These are phyloP conservation scores for Plectosphaerella plurivora DNA, from an alignment of 2,329 filamentous ascomycete species.

Conservation along the genomic window DNA sequence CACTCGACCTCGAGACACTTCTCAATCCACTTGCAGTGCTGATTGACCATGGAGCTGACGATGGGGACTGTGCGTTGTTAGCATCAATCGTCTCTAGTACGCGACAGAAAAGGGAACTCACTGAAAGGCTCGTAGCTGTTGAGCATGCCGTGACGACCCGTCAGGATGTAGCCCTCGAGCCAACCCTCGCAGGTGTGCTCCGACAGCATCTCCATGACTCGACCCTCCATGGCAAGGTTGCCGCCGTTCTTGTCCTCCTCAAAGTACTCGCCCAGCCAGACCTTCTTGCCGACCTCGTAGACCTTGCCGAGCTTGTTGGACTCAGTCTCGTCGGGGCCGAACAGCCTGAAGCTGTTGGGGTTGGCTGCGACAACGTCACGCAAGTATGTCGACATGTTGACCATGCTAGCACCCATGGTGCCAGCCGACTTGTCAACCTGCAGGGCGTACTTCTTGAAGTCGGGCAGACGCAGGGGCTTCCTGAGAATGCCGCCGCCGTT, in stretches of 20 bases:
- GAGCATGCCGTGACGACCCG: slow-evolving; percentile 69
- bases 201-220: slow-evolving; percentile 81
- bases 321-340: slow-evolving; percentile 77
- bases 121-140: slow-evolving; percentile 80
- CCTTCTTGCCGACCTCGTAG: slow-evolving; percentile 72
- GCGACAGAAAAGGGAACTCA: not conserved
- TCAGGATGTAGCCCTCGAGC: slow-evolving; percentile 75
- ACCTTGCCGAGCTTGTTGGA: slow-evolving; percentile 73
- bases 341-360: slow-evolving; percentile 65
- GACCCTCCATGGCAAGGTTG: slow-evolving; percentile 62
- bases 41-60: slow-evolving; percentile 79
- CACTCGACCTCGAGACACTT: slow-evolving; percentile 77
- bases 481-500: slow-evolving; percentile 68
- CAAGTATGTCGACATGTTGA: slow-evolving; percentile 63
- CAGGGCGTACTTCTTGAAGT: slow-evolving; percentile 66
- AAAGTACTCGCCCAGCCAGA: slow-evolving; percentile 76
- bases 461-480: slow-evolving; percentile 63
- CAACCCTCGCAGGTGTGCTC: slow-evolving; percentile 78
- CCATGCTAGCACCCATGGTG: slow-evolving; percentile 59
- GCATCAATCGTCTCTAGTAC: not conserved
- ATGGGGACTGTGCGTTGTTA: slow-evolving; percentile 50
- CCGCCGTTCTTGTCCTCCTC: slow-evolving; percentile 72
- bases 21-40: slow-evolving; percentile 81
- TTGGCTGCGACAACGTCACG: slow-evolving; percentile 65
- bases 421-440: slow-evolving; percentile 57